Evolutionary conservation across 2,329 filamentous ascomycete species (phyloP).

Genomic region (Aaosphaeria pasadenensis): DNA sequence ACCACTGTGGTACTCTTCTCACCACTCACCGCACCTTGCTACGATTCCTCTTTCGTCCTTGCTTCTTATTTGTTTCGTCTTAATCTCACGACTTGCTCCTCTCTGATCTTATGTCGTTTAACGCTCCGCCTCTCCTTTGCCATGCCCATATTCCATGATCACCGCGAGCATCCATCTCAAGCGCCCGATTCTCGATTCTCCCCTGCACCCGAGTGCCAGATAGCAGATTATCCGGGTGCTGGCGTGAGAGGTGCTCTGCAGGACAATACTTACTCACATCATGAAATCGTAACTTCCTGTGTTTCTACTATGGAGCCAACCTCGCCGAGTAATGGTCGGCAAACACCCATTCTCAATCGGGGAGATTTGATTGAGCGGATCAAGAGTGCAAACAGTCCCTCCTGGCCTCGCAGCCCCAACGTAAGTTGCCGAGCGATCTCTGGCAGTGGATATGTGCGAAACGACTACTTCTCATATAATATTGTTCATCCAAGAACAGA

Average conservation of each 20-base stretch:
- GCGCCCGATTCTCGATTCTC: slow-evolving; percentile 13
- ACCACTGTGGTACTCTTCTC: slow-evolving; percentile 1
- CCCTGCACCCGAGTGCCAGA: slow-evolving; percentile 11
- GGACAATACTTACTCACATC: slow-evolving; percentile 6
- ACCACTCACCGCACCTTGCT: slow-evolving; percentile 3
- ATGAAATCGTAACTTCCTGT: background rate
- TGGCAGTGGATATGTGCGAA: no score
- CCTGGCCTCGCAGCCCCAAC: slow-evolving; percentile 63
- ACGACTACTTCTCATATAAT: no score
- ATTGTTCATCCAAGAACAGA: no score
- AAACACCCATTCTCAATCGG: slow-evolving; percentile 52
- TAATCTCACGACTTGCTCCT: no score
- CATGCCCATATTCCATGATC: slow-evolving; percentile 42
- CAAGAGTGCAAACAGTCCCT: slow-evolving; percentile 74
- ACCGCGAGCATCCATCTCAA: slow-evolving; percentile 23
- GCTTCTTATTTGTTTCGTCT: no score
- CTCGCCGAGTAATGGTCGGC: slow-evolving; percentile 18
- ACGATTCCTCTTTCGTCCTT: no score
- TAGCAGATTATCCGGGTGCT: slow-evolving; percentile 11
- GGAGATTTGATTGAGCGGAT: slow-evolving; percentile 79
- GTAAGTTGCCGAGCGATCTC: no score
- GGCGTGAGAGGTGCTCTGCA: slow-evolving; percentile 7
- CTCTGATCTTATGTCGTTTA: slow-evolving; percentile 22
- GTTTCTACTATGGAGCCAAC: slow-evolving; percentile 7
- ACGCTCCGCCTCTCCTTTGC: slow-evolving; percentile 8